Base-by-base conservation (phyloP, 2,329 filamentous ascomycete species). In the Cryphonectria nitschkei region DNA sequence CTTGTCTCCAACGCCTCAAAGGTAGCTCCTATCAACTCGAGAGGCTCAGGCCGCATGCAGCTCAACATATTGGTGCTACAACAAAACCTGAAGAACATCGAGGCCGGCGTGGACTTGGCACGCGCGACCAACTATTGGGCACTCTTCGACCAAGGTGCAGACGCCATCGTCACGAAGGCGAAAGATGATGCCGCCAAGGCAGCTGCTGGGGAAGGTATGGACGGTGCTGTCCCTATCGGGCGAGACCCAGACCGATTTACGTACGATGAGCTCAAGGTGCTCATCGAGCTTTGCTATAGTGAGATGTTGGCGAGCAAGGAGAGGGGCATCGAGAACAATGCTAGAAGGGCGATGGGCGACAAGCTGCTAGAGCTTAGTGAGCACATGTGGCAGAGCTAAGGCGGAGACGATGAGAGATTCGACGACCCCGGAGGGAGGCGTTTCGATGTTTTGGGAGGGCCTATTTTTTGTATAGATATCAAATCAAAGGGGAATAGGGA, bases 71-170 rank as follows among this genome's bases (percentile, higher is more conserved):
- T 98, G 34, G 96, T 99, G 56, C 84, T 99, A 67, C 95, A 98
- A 81, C 96, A 99, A 79, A 98, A 97, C 77, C 88, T 99, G 69
- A 97, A 97, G 83, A 97, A 97, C 75, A 91, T 99, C 68, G 94
- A 96, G 80, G 85, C 88, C 1, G 87, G 87, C 11, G 90, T 93
- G 3, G 86, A 88, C 70, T 84, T 95, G 39, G 84, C 85, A 4
- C 83, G 88, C 50, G 88, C 91, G 0, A 86, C 88, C 29, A 86
- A 88, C 71, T 95, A 92, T 81, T 95, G 90, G 77, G 85, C 87
- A 29, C 80, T 95, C 52, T 94, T 93, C 76, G 86, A 87, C 60
- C 81, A 84, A 61, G 92, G 92, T 0, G 84, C 90, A 0, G 90
- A 93, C 64, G 87, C 84, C 13, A 88, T 94, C 69, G 84, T 94